Evolutionary conservation across 106 monocot species (phyloP), one percentile per base, ranked within the genome.

Genomic region (Acorus gramineus): DNA sequence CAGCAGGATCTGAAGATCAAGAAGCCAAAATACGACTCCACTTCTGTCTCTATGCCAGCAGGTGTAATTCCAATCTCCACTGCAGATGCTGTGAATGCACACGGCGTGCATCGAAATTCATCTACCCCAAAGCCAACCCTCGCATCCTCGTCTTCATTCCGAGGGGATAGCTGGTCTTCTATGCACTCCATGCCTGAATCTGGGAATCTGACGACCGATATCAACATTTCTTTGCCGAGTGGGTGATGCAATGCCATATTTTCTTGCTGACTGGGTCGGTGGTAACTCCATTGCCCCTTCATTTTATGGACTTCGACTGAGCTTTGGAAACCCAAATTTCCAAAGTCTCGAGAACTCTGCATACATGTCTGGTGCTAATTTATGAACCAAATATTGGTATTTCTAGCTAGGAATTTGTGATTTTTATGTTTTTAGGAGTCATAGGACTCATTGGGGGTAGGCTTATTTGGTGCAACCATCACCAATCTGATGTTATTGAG

Each of bases 1-100:
- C 88, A 85, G 53, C 49, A 80, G 60, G 93, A 88, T 69, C 82
- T 76, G 57, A 85, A 85, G 59, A 58, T 72, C 0, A 84, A 79
- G 77, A 85, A 83, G 75, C 65, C 78, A 4, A 69, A 69, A 63
- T 48, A 64, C 2, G 87, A 87, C 8, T 46, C 69, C 7, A 42
- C 74, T 28, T 11, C 79, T 10, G 47, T 77, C 4, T 49, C 66
- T 10, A 8, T 64, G 42, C 63, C 68, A 3, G 10, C 82, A 14
- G 48, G 74, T 5, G 69, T 67, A 14, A 63, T 70, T 13, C 79
- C 72, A 4, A 71, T 79, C 9, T 66, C 84, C 43, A 61, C 52
- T 6, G 54, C 55, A 5, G 78, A 85, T 11, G 65, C 63, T 8
- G 87, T 76, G 4, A 86, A 76, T 28, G 7, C 76, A 13, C 84